Base-by-base conservation (phyloP, 108 stramenopile genomes). In the Chaetoceros muelleri region DNA sequence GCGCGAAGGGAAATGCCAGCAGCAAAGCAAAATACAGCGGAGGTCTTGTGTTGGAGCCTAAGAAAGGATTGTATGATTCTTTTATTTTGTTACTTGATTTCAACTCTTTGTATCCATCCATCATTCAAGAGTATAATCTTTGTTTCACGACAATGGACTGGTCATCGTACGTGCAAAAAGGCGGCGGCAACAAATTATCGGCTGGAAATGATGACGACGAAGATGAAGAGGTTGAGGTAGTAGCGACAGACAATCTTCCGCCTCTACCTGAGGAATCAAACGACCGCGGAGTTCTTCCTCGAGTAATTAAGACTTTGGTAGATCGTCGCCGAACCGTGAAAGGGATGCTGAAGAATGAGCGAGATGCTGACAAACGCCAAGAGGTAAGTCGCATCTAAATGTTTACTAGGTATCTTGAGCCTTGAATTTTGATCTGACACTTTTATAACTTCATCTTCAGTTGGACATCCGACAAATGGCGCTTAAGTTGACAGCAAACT, bases 101-200 rank as follows among this genome's bases (percentile, higher is more conserved):
- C 87, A 97, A 97, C 82, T 91, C 88, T 67, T 76, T 99, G 53
- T 99, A 99, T 65, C 99, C 99, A 0, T 94, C 91, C 19, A 81
- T 99, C 51, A 98, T 99, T 55, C 99, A 99, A 76, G 99, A 99
- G 80, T 99, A 98, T 87, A 98, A 99, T 71, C 73, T 99, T 56
- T 99, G 99, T 76, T 98, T 96, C 62, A 99, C 99, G 26, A 99
- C 99, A 13, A 73, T 99, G 65, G 91, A 97, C 52, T 98, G 96
- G 95, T 58, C 91, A 7, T 58, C 60, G 21, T 44, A 30, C 75
- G 55, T 44, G 71, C 62, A 21, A 29, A 64, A 27, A 27, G 21
- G 17, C 50, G 55, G 16, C 26, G n/a, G 5, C 17, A 10, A 24
- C 48, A 20, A 28, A 59, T 49, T 18, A 10, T 29, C 46, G 17